These are phyloP conservation scores for Microsporum audouinii DNA, from an alignment of 2,329 filamentous ascomycete genomes.

Conservation along the genomic window DNA sequence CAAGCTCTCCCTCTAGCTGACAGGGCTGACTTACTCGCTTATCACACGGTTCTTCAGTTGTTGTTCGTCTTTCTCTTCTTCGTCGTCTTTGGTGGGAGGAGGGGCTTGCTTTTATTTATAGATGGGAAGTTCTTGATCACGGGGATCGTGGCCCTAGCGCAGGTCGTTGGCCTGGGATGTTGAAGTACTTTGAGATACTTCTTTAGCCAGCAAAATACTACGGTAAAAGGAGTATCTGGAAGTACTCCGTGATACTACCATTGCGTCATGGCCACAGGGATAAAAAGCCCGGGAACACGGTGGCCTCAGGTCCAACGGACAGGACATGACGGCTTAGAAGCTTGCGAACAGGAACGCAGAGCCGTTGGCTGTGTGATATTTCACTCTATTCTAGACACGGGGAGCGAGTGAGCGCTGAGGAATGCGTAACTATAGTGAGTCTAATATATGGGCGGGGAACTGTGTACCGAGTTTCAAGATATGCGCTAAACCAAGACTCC, in stretches of 20 bases:
- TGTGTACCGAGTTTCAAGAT: neutral
- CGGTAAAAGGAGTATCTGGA: neutral
- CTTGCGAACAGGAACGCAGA: neutral
- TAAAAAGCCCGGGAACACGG: neutral
- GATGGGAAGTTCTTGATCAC: neutral
- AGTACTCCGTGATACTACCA: neutral
- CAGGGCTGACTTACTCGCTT: neutral
- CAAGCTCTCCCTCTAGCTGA: neutral
- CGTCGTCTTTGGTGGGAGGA: neutral
- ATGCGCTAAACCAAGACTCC: conserved; percentile 2
- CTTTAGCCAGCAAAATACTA: neutral
- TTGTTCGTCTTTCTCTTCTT: neutral
- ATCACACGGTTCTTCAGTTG: neutral
- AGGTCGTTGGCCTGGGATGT: neutral
- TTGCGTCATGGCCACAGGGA: neutral
- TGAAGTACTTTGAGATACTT: neutral
- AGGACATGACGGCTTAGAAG: neutral
- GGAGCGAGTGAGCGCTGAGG: neutral
- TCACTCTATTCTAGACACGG: neutral
- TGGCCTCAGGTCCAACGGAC: conserved; percentile 3
- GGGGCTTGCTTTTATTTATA: neutral
- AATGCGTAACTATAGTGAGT: neutral
- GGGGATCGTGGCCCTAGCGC: neutral
- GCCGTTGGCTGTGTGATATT: neutral
- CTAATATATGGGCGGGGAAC: neutral